phyloP scores from a whole-genome alignment of 176 grass and related monocot genomes.

The Zizania latifolia region DNA sequence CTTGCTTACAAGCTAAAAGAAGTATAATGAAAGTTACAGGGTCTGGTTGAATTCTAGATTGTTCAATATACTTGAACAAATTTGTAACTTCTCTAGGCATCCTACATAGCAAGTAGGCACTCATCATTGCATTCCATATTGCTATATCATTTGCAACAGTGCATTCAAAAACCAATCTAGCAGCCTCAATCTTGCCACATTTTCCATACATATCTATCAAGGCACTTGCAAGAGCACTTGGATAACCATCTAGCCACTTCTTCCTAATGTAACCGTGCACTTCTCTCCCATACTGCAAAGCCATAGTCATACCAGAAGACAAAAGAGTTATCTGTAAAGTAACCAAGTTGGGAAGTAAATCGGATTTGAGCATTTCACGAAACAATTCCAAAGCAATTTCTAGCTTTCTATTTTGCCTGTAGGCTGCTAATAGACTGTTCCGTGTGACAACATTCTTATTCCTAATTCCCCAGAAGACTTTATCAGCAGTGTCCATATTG shows the following conservation, averaged over 20 bases:
- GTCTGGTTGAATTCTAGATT: conserved; percentile 41
- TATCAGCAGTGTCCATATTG: conserved; percentile 38
- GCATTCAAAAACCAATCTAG: conserved; percentile 35
- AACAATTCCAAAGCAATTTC: conserved; percentile 54
- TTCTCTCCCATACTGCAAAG: conserved; percentile 41
- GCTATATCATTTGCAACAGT: conserved; percentile 46
- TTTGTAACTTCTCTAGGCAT: conserved; percentile 34
- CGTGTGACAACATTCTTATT: conserved; percentile 64
- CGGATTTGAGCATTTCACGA: conserved; percentile 29
- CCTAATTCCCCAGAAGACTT: conserved; percentile 42
- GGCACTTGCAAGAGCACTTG: conserved; percentile 37
- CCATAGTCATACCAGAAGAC: conserved; percentile 48
- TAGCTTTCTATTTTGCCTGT: conserved; percentile 49
- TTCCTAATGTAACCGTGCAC: conserved; percentile 58
- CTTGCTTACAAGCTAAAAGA: conserved; percentile 66
- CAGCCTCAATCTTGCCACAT: conserved; percentile 61
- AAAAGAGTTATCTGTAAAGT: conserved; percentile 50
- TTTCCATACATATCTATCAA: conserved; percentile 66
- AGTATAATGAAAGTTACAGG: conserved; percentile 57
- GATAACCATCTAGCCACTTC: conserved; percentile 37
- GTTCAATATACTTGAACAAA: conserved; percentile 42
- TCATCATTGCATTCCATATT: conserved; percentile 61
- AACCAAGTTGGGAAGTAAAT: conserved; percentile 46
- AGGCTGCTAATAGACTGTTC: conserved; percentile 55
- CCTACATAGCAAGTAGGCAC: conserved; percentile 51